Evolutionary conservation across 495 filamentous ascomycete species (phyloP).

Genomic region (Aspergillus heteromorphus): DNA sequence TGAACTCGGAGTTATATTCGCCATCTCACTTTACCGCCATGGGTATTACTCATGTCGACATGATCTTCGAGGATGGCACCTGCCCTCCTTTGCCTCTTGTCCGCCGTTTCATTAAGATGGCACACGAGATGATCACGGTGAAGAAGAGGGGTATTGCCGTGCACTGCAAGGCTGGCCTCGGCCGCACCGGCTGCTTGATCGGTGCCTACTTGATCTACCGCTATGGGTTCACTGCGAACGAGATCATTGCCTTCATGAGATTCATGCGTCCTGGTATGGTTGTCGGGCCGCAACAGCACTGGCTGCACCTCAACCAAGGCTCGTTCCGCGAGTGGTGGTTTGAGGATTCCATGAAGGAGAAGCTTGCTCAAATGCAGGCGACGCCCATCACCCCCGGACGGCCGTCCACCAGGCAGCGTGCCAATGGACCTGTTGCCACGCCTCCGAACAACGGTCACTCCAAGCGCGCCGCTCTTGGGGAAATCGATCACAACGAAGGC

Average conservation of each 20-base stretch:
- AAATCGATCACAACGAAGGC: slow-evolving; percentile 76
- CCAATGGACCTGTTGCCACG: slow-evolving; percentile 66
- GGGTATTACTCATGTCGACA: slow-evolving; percentile 92
- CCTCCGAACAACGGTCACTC: slow-evolving; percentile 73
- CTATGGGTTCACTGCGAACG: slow-evolving; percentile 97
- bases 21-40: slow-evolving; percentile 92
- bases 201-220: slow-evolving; percentile 97
- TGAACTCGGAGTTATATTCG: slow-evolving; percentile 94
- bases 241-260: slow-evolving; percentile 97
- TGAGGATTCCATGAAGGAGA: slow-evolving; percentile 76
- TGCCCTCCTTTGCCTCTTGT: slow-evolving; percentile 85
- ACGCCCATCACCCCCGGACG: slow-evolving; percentile 76
- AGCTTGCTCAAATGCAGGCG: slow-evolving; percentile 47
- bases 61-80: slow-evolving; percentile 99
- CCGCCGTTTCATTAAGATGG: slow-evolving; percentile 86
- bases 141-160: slow-evolving; percentile 88
- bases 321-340: slow-evolving; percentile 98
- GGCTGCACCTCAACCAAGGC: slow-evolving; percentile 95
- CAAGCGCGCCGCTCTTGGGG: slow-evolving; percentile 77
- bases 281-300: slow-evolving; percentile 98
- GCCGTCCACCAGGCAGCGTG: slow-evolving; percentile 46
- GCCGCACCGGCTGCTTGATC: slow-evolving; percentile 94
- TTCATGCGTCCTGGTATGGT: slow-evolving; percentile 99
- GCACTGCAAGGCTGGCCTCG: slow-evolving; percentile 96
- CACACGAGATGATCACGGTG: slow-evolving; percentile 86